Evolutionary conservation across 805 yeast genomes (phyloP), one percentile per base, ranked within the genome.

Genomic region (Suhomyces sp.): DNA sequence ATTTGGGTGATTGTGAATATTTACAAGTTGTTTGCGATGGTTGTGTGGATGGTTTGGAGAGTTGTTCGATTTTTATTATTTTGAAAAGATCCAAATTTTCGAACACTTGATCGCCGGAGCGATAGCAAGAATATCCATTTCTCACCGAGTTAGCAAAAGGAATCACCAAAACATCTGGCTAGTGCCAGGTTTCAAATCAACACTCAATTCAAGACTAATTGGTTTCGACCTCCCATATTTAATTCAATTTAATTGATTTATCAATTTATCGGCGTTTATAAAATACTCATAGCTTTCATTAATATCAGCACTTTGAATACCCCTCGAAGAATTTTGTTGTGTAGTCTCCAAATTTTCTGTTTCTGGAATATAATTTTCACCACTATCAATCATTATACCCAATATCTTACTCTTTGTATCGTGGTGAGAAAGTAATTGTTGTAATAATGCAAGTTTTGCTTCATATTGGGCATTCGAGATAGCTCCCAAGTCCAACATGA

Each of bases 1-100:
- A 58, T 76, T n/a, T 79, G 86, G 86, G 58, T 76, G 4, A 53
- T 74, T 6, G 81, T 74, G 25, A 76, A 70, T 29, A 34, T 72
- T 11, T 72, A 70, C 52, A 61, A 75, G 40, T 31, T 62, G 7
- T 19, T 65, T 12, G 56, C 54, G 39, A 32, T 36, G 6, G 26
- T 56, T 2, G 19, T 60, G 6, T 44, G 34, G 41, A 10, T 60
- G 10, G 12, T 38, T 4, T 40, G 44, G 42, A 30, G 31, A 25
- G 25, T 36, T 8, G 20, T 44, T n/a, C 27, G 29, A 29, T 34
- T 34, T 17, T n/a, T 39, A 11, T 21, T 39, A 13, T 31, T 33
- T 20, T 38, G 22, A 27, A 13, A 17, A 18, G 13, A 22, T 35
- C 39, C 46, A n/a, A n/a, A n/a, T n/a, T n/a, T n/a, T n/a, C n/a